A percentile compares a stretch with the other conserved stretches of the same genome.
Evolutionary conservation across 176 grass and related monocot genomes (phyloP).

Genomic region (Areca catechu): DNA sequence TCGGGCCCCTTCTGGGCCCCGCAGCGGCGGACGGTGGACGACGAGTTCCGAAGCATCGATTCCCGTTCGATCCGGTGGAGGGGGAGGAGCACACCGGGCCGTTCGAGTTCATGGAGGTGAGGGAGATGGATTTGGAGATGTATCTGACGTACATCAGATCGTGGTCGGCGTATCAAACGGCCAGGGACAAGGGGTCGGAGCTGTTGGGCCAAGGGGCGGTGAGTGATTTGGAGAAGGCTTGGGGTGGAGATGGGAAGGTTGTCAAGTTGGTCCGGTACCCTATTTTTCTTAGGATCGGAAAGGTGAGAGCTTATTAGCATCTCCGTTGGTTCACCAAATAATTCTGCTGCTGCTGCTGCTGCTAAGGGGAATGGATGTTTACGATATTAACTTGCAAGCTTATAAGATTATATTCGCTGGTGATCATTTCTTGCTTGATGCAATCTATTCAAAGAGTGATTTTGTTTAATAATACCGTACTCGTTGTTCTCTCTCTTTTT

Average conservation of each 20-base stretch:
- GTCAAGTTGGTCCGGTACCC: constrained; percentile 55
- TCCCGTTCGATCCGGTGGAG: constrained; percentile 61
- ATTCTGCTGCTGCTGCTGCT: too few species aligned
- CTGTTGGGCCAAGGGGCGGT: constrained; percentile 43
- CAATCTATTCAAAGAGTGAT: too few species aligned
- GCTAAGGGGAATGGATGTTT: too few species aligned
- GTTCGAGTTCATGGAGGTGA: constrained; percentile 56
- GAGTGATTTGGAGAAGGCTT: constrained; percentile 28
- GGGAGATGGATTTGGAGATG: constrained; percentile 36
- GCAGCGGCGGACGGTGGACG: constrained; percentile 48
- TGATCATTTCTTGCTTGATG: too few species aligned
- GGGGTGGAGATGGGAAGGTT: constrained; percentile 35
- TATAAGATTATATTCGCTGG: too few species aligned
- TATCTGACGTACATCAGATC: constrained; percentile 74
- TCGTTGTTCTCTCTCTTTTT: too few species aligned
- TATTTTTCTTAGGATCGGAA: constrained; percentile 78
- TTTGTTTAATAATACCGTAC: too few species aligned
- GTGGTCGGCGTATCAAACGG: constrained; percentile 88
- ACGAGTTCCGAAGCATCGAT: constrained; percentile 42
- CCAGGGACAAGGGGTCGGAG: constrained; percentile 56
- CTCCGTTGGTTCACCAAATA: too few species aligned
- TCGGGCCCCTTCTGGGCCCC: constrained; percentile 55
- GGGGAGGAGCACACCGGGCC: constrained; percentile 46
- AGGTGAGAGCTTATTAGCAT: constrained; percentile 8
- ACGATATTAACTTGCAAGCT: too few species aligned